phyloP scores from a whole-genome alignment of 768 basidiomycete genomes.

The Boletus speciosus region DNA sequence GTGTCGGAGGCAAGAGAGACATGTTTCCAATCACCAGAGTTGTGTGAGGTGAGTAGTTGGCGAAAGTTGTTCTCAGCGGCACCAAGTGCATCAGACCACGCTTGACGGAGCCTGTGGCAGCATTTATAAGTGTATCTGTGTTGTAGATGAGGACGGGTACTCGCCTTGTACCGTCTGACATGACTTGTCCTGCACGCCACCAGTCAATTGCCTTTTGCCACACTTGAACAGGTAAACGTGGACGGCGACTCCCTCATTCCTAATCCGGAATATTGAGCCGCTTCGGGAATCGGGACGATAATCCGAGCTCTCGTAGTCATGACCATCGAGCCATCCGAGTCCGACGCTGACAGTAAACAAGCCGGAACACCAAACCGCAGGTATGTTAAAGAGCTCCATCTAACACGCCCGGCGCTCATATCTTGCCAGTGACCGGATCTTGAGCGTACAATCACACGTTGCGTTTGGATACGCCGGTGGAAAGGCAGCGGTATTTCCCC shows the following conservation, averaged over 20 bases:
- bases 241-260: not conserved
- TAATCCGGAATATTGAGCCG: conserved; percentile 1
- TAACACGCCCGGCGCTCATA: conserved; percentile 5
- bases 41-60: conserved; percentile 67
- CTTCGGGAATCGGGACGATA: not conserved
- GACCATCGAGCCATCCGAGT: not conserved
- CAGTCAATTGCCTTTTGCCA: not conserved
- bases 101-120: conserved; percentile 67
- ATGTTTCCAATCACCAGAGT: conserved; percentile 78
- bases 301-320: not conserved
- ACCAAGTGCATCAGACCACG: conserved; percentile 75
- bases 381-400: conserved; percentile 1
- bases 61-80: conserved; percentile 76
- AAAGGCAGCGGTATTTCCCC: conserved; percentile 73
- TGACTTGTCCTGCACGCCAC: conserved; percentile 15
- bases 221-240: not conserved
- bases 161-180: conserved; percentile 64
- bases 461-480: conserved; percentile 92
- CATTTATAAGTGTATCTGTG: not conserved
- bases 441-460: conserved; percentile 93
- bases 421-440: conserved; percentile 48
- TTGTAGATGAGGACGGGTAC: conserved; percentile 9
- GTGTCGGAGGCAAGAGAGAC: conserved; percentile 48
- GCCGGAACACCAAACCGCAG: not conserved
- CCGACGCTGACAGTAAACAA: not conserved